These are phyloP conservation scores for Chamaecrista fasciculata DNA, from an alignment of 306 rosid genomes.

Conservation along the genomic window DNA sequence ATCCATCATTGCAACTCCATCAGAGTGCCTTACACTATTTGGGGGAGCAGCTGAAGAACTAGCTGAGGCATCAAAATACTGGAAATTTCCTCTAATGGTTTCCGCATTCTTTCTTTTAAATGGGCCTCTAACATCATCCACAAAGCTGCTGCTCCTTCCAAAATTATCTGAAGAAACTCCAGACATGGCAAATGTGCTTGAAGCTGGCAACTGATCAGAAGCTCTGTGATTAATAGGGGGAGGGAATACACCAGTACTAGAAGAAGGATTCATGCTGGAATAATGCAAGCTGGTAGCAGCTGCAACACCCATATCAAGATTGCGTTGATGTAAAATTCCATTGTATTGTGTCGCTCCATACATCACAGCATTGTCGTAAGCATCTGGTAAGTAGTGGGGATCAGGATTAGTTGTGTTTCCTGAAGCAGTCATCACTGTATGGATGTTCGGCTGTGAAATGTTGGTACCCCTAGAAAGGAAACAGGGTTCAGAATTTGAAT, in stretches of 20 bases:
- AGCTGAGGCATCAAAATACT: constrained; percentile 53
- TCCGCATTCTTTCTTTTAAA: constrained; percentile 80
- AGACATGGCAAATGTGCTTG: constrained; percentile 50
- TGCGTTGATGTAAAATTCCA: constrained; percentile 58
- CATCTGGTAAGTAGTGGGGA: constrained; percentile 59
- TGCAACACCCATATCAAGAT: constrained; percentile 59
- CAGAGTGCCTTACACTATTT: constrained; percentile 59
- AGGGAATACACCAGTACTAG: constrained; percentile 60
- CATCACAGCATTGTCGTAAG: constrained; percentile 58
- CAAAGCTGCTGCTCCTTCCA: constrained; percentile 51
- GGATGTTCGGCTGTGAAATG: constrained; percentile 55
- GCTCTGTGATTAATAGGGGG: constrained; percentile 58
- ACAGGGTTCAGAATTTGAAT: constrained; percentile 58
- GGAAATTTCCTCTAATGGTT: constrained; percentile 59
- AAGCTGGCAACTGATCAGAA: constrained; percentile 55
- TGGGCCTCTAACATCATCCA: constrained; percentile 73
- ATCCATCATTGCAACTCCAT: constrained; percentile 67
- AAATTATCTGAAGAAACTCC: constrained; percentile 62
- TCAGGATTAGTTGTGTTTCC: constrained; percentile 55
- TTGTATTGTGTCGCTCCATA: constrained; percentile 61
- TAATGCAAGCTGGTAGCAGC: constrained; percentile 59
- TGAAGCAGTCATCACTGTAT: constrained; percentile 52
- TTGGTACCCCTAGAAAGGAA: constrained; percentile 44
- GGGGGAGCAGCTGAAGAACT: constrained; percentile 62
- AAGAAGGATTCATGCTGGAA: constrained; percentile 64